phyloP scores from a whole-genome alignment of 1,139 yeast species.

The Debaryomyces robertsiae region DNA sequence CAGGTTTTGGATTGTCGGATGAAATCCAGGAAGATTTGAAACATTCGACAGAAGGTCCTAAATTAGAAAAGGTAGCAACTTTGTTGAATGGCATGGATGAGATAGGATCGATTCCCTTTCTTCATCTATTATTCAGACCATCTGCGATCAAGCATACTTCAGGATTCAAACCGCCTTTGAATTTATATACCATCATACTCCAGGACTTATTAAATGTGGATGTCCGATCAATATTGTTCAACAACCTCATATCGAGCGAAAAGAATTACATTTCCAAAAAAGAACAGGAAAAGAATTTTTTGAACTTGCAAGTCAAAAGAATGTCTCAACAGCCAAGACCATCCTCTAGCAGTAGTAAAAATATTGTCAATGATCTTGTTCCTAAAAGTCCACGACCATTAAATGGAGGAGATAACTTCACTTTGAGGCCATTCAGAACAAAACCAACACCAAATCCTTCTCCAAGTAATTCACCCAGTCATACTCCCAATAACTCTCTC shows the following conservation, averaged over 20 bases:
- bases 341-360: conserved; percentile 6
- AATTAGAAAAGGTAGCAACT: conserved; percentile 17
- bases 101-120: conserved; percentile 44
- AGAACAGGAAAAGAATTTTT: conserved; percentile 32
- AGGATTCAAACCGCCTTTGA: conserved; percentile 48
- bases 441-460: conserved; percentile 45
- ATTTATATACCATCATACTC: conserved; percentile 29
- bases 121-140: conserved; percentile 47
- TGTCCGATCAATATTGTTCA: conserved; percentile 28
- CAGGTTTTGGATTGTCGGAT: conserved; percentile 35
- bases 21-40: conserved; percentile 24
- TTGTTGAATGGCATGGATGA: conserved; percentile 39
- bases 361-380: conserved; percentile 10
- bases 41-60: conserved; percentile 15
- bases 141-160: conserved; percentile 36
- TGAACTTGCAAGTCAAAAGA: conserved; percentile 6
- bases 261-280: conserved; percentile 30
- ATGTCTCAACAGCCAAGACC: conserved; percentile 7
- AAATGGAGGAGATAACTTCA: conserved; percentile 32
- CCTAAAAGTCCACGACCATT: conserved; percentile 26
- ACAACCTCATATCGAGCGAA: conserved; percentile 34
- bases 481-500: conserved; percentile 23
- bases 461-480: conserved; percentile 42
- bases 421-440: conserved; percentile 48
- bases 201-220: conserved; percentile 31